Evolutionary conservation across 106 monocot species (phyloP), one percentile per base, ranked within the genome.

Genomic region (Allium sativum): DNA sequence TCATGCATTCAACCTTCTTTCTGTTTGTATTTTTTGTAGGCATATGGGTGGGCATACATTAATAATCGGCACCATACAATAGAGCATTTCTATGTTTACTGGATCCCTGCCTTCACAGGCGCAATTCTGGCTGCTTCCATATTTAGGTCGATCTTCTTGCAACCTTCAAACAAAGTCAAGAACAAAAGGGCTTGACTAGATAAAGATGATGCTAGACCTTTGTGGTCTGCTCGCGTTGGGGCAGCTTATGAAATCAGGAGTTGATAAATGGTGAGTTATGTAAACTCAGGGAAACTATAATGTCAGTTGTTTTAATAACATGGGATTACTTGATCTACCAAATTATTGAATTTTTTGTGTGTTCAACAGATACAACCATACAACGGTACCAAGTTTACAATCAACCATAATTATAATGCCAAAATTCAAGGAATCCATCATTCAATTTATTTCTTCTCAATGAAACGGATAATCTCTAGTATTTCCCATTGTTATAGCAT

Each of bases 41-140:
- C 90, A 51, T 90, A 73, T 76, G 90, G 82, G 14, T 90, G 90
- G 90, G 90, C 90, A n/a, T 90, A 80, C 65, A 21, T 80, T 42
- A 76, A 83, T 60, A 77, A 86, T 31, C 69, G 65, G 2, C 90
- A 90, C 75, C 67, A 86, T 61, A 82, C 90, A 16, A 55, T 53
- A 56, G 62, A 71, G 31, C 71, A 71, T 13, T 71, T 71, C 48
- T 71, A 71, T 46, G 63, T 71, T 17, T 71, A 71, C 55, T 71
- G 71, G 71, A 71, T 71, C 18, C 61, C 62, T 31, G 52, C 71
- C n/a, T 71, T 71, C 63, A 55, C 43, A 18, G 71, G 71, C 8
- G 71, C 71, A 44, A 71, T 71, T 56, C 53, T 48, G 21, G 71
- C 71, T 56, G 71, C 63, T 47, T 71, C 54, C 55, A 16, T 63